A percentile compares a stretch with the other conserved stretches of the same genome.
These are phyloP conservation scores for Talaromyces stipitatus DNA, from an alignment of 495 filamentous ascomycete genomes.

Conservation along the genomic window DNA sequence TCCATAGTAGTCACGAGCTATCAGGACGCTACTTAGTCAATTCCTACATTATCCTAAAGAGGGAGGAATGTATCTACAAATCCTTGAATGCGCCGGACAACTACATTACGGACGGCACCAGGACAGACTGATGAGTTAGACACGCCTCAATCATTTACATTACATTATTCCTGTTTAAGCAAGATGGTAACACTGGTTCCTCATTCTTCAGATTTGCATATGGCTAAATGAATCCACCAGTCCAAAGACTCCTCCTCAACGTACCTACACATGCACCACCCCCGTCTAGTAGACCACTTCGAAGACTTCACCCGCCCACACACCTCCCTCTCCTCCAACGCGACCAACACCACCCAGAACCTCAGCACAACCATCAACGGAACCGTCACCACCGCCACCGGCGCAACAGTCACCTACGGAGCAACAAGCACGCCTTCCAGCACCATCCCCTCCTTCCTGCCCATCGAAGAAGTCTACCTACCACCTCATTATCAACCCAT, in stretches of 20 bases:
- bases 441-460: conserved; percentile 38
- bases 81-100: no score
- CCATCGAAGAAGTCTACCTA: conserved; percentile 72
- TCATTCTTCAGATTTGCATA: no score
- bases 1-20: no score
- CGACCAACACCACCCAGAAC: conserved; percentile 17
- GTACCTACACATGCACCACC: conserved; percentile 76
- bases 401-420: conserved; percentile 22
- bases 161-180: no score
- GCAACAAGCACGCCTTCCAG: conserved; percentile 21
- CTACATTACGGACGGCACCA: no score
- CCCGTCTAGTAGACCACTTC: conserved; percentile 81
- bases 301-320: conserved; percentile 64
- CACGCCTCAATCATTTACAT: no score
- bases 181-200: no score
- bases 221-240: conserved; percentile 31
- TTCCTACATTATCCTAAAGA: no score
- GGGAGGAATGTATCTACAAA: no score
- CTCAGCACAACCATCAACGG: conserved; percentile 9
- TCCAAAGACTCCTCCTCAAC: conserved; percentile 86
- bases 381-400: conserved; percentile 13
- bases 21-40: no score
- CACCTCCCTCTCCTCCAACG: conserved; percentile 18
- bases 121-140: no score
- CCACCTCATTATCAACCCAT: conserved; percentile 82